Base-by-base conservation (phyloP, 129 eudicot species). In the Solidago caesia region DNA sequence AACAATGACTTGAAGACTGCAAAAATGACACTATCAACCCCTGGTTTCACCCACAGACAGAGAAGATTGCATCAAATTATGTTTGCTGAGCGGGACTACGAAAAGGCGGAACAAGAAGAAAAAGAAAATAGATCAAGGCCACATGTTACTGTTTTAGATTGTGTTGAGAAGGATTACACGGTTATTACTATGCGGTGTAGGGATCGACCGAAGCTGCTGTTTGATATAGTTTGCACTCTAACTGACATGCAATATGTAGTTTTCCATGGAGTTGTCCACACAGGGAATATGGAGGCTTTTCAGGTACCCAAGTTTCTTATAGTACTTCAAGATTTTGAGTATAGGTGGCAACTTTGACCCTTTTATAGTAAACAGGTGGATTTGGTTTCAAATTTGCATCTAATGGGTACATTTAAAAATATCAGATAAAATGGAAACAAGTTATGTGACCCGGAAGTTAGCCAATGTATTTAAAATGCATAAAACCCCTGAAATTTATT, bases 181-280 rank as follows among this genome's bases (percentile, higher is more conserved):
- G 89, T 90, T 72, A 87, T 93, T 69, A 88, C 96, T 13, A 86
- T 90, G 96, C 76, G 81, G 62, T 93, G 96, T 4, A 90, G 84
- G 71, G 98, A 93, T 79, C 81, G 98, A 39, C 98, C 98, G 0
- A 93, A 93, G 84, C 79, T 93, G 68, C 77, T 93, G 80, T 93
- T 93, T 79, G 98, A 93, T 79, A 88, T 78, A 25, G 68, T 93
- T 51, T 88, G 96, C 84, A 90, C 98, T 57, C 78, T 93, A 46
- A 93, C 98, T 33, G 98, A 93, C 69, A 90, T 93, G 98, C 89
- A 93, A 55, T 93, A 93, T 86, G 96, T 93, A 14, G 92, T 93
- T 26, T 93, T 84, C 64, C 98, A 93, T 80, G 98, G 98, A n/a
- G 94, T 90, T 13, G 98, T 93, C 53, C 85, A 82, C 77, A 86